Percentiles rank a stretch among this genome's conserved stretches.
Conservation (phyloP, 129 eudicot genomes). For the Oenanthe sinensis region DNA sequence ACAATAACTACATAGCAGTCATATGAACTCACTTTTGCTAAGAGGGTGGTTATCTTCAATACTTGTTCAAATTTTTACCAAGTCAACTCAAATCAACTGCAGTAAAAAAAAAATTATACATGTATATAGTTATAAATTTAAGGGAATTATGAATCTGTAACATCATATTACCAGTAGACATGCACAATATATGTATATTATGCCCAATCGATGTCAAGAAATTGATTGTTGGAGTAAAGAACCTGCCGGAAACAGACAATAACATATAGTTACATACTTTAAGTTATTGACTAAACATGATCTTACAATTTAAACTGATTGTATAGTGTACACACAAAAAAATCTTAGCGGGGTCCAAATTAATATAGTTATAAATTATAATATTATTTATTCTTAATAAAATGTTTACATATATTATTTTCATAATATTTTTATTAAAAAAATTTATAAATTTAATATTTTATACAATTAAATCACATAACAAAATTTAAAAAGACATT, state of each 20-base stretch:
- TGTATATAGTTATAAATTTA: background rate
- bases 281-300: background rate
- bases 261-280: background rate
- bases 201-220: slow-evolving; percentile 60
- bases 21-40: background rate
- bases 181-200: slow-evolving; percentile 63
- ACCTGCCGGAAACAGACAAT: slow-evolving; percentile 41
- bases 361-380: no score
- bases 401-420: no score
- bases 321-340: no score
- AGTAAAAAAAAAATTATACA: background rate
- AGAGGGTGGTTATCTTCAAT: background rate
- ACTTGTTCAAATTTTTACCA: background rate
- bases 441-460: no score
- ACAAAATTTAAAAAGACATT: no score
- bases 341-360: no score
- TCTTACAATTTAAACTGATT: background rate
- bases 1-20: background rate
- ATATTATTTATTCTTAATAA: no score
- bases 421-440: no score
- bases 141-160: slow-evolving; percentile 6
- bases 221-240: slow-evolving; percentile 79
- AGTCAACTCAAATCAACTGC: background rate
- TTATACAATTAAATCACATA: no score
- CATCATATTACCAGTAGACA: slow-evolving; percentile 71